phyloP scores from a whole-genome alignment of 768 basidiomycete species.

The Auriscalpium microsporum region DNA sequence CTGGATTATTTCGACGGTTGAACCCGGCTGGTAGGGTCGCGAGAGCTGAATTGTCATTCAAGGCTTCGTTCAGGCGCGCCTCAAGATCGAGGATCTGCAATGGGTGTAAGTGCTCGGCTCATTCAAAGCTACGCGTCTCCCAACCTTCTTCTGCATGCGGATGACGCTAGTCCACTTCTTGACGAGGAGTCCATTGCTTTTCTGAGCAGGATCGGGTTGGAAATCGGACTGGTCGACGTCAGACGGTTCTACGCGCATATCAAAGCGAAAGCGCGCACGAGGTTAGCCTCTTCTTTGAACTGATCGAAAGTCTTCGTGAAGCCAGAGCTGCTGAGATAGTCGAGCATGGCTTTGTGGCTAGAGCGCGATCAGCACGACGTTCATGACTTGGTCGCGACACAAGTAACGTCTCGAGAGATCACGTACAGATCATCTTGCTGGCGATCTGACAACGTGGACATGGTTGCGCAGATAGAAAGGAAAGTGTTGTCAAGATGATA shows the following conservation, averaged over 20 bases:
- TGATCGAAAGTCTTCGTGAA: constrained; percentile 27
- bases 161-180: constrained; percentile 20
- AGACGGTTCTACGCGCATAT: neutral
- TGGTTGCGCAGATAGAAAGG: neutral
- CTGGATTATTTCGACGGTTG: constrained; percentile 29
- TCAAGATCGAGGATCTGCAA: constrained; percentile 56
- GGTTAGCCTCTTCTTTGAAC: constrained; percentile 22
- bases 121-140: neutral
- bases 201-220: constrained; percentile 20
- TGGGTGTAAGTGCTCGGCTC: neutral
- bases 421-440: constrained; percentile 3
- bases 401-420: neutral
- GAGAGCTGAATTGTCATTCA: constrained; percentile 35
- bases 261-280: constrained; percentile 1
- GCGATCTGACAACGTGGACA: neutral
- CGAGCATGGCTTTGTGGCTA: constrained; percentile 30
- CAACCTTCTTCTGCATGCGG: constrained; percentile 17
- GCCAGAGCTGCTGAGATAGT: constrained; percentile 26
- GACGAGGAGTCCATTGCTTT: constrained; percentile 14
- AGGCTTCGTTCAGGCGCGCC: constrained; percentile 39
- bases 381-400: neutral
- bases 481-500: no score
- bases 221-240: constrained; percentile 18
- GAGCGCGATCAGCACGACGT: neutral
- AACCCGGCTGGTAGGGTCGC: constrained; percentile 24